Percentiles rank a stretch among this genome's conserved stretches.
These are phyloP conservation scores for Phialophora verrucosa DNA, from an alignment of 2,329 filamentous ascomycete genomes.

Conservation along the genomic window DNA sequence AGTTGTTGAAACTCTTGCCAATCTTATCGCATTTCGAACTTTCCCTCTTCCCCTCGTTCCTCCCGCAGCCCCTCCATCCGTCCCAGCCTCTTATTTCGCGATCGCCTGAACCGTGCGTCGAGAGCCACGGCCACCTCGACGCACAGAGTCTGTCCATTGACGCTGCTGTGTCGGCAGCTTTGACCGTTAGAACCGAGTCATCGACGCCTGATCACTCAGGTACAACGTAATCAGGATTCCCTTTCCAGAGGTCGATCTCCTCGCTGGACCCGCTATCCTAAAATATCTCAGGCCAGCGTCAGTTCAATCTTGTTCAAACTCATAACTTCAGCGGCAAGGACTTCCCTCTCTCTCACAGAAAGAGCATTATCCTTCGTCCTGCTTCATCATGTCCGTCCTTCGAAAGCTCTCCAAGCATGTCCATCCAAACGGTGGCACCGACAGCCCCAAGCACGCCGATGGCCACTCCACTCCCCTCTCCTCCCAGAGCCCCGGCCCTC, in stretches of 20 bases:
- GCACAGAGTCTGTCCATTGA: neutral
- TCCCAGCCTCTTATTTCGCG: constrained; percentile 7
- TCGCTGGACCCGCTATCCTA: neutral
- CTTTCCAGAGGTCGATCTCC: neutral
- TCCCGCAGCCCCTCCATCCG: constrained; percentile 6
- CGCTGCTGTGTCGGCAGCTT: constrained; percentile 12
- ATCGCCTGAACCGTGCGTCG: neutral
- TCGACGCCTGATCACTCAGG: constrained; percentile 14
- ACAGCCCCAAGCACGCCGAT: constrained; percentile 30
- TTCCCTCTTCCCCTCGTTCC: constrained; percentile 8
- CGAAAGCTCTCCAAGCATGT: constrained; percentile 48
- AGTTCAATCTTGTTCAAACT: neutral
- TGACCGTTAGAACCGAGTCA: neutral
- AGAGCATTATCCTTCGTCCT: neutral
- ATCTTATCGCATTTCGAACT: constrained; percentile 11
- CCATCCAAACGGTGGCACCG: constrained; percentile 36
- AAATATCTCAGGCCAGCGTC: constrained; percentile 4
- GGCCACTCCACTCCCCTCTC: constrained; percentile 34
- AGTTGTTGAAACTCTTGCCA: neutral
- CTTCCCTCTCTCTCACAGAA: neutral
- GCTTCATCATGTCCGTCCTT: constrained; percentile 35
- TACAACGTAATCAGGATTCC: constrained; percentile 17
- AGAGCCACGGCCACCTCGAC: neutral
- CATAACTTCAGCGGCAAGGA: neutral
- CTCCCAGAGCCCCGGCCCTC: constrained; percentile 43